Conservation (phyloP, 208 protist genomes). For the Phytomonas sp. region DNA sequence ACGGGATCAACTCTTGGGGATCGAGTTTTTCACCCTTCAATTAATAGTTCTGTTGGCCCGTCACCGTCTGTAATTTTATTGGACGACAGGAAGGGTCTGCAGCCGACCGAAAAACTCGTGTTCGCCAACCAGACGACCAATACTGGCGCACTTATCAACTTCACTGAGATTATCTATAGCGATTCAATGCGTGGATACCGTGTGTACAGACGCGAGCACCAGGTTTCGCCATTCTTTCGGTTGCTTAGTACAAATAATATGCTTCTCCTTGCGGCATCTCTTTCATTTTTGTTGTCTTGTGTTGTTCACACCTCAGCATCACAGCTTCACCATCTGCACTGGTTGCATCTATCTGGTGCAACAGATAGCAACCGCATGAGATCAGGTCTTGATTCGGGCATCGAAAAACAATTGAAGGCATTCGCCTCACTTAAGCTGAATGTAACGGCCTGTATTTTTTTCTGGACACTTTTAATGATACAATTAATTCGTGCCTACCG, state of each 20-base stretch:
- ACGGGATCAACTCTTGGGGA: neutral
- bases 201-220: slow-evolving; percentile 31
- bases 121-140: slow-evolving; percentile 48
- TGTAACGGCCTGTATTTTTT: slow-evolving; percentile 16
- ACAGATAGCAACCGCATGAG: neutral
- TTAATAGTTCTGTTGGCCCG: neutral
- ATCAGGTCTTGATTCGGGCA: neutral
- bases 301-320: neutral
- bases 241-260: slow-evolving; percentile 45
- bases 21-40: neutral
- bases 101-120: slow-evolving; percentile 7
- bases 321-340: neutral
- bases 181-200: slow-evolving; percentile 68
- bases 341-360: neutral
- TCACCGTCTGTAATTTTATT: neutral
- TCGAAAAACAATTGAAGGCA: neutral
- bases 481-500: slow-evolving; percentile 26
- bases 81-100: slow-evolving; percentile 7
- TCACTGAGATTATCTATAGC: slow-evolving; percentile 62
- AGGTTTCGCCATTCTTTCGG: slow-evolving; percentile 13
- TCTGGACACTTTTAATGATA: slow-evolving; percentile 21
- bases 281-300: slow-evolving; percentile 8
- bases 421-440: neutral
- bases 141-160: slow-evolving; percentile 42
- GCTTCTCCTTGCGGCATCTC: slow-evolving; percentile 16